A percentile compares a stretch with the other conserved stretches of the same genome.
These are phyloP conservation scores for Sisymbrium irio DNA, from an alignment of 345 rosid species.

Conservation along the genomic window DNA sequence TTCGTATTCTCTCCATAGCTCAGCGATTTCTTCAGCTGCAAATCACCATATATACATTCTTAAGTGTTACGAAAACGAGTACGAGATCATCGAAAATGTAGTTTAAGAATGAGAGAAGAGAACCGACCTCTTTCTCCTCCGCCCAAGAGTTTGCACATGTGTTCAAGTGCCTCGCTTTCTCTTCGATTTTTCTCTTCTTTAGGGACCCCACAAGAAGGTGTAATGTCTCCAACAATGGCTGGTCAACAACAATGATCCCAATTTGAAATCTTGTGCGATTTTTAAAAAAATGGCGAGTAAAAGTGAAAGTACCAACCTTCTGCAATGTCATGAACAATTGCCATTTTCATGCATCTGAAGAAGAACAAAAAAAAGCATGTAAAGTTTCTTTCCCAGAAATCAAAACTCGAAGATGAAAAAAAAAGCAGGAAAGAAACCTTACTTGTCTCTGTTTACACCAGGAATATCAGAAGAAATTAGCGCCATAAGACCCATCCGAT, in stretches of 20 bases:
- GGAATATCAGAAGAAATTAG: conserved; percentile 75
- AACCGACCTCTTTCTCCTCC: conserved; percentile 68
- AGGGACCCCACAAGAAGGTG: conserved; percentile 83
- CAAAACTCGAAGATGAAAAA: background rate
- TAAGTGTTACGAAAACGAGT: background rate
- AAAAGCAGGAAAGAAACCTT: conserved; percentile 10
- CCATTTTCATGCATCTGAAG: conserved; percentile 92
- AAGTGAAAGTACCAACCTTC: conserved; percentile 51
- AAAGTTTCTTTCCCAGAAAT: background rate
- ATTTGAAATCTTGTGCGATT: background rate
- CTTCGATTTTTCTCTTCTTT: conserved; percentile 83
- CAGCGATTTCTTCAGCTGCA: conserved; percentile 73
- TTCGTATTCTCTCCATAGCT: conserved; percentile 89
- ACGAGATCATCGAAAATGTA: background rate
- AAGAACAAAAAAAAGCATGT: background rate
- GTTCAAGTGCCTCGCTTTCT: conserved; percentile 81
- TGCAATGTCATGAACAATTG: conserved; percentile 92
- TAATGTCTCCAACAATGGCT: conserved; percentile 97
- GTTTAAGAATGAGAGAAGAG: background rate
- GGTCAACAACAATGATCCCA: conserved; percentile 27
- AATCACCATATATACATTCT: background rate
- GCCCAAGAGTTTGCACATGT: conserved; percentile 91
- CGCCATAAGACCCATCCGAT: conserved; percentile 95
- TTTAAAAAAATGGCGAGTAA: background rate
- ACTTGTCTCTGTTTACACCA: conserved; percentile 84